Percentiles rank a stretch among this genome's conserved stretches.
Conservation (phyloP, 2,329 filamentous ascomycete genomes). For the Diaporthe sp. region DNA sequence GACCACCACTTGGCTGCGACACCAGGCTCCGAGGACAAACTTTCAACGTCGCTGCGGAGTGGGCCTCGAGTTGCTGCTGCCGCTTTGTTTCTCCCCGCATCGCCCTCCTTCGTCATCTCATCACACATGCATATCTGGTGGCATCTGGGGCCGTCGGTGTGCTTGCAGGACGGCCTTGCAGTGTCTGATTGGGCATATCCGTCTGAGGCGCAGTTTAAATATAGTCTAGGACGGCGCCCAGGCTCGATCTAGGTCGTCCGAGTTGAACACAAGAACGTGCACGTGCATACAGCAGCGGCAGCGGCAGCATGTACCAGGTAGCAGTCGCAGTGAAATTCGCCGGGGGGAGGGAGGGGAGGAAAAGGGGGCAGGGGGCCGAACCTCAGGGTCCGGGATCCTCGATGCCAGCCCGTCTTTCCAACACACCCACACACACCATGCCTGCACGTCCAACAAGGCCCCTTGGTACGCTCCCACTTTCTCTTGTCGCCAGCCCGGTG, state of each 20-base stretch:
- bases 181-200: conserved; percentile 22
- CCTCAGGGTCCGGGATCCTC: conserved; percentile 25
- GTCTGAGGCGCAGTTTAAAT: conserved; percentile 32
- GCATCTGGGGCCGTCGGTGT: neutral
- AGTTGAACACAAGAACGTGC: neutral
- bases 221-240: conserved; percentile 8
- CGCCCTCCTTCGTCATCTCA: conserved; percentile 10
- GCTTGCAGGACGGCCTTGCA: neutral
- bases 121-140: neutral
- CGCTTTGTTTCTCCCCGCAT: conserved; percentile 29
- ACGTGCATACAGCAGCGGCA: neutral
- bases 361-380: conserved; percentile 21
- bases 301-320: neutral
- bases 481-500: conserved; percentile 8
- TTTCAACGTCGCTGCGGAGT: conserved; percentile 9
- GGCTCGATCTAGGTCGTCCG: neutral
- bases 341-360: neutral
- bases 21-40: neutral
- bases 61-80: neutral
- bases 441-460: conserved; percentile 9
- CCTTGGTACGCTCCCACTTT: conserved; percentile 12
- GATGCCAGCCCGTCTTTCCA: conserved; percentile 8
- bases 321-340: neutral
- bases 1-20: conserved; percentile 12
- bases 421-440: neutral